Conservation (phyloP, 2,329 filamentous ascomycete species). For the Colletotrichum lini region DNA sequence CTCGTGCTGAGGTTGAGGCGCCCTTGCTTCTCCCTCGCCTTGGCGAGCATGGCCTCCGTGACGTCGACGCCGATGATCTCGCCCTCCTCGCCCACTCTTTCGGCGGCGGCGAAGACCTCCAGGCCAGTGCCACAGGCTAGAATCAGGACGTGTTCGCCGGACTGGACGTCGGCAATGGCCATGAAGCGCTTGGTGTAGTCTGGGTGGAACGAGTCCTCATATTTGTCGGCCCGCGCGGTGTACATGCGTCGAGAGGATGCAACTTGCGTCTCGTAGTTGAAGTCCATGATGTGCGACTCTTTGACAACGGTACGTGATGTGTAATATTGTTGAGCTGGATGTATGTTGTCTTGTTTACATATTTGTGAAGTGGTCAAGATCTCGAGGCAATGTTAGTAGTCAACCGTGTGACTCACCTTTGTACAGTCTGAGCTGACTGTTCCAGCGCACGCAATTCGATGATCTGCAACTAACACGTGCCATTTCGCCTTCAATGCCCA, state of each 20-base stretch:
- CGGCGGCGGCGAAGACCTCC: conserved; percentile 50
- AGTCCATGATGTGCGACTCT: conserved; percentile 23
- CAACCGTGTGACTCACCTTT: background rate
- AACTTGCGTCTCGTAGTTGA: conserved; percentile 43
- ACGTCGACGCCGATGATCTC: conserved; percentile 51
- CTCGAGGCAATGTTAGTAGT: background rate
- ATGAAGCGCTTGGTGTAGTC: conserved; percentile 51
- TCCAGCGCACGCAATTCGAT: conserved; percentile 4
- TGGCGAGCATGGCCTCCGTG: conserved; percentile 50
- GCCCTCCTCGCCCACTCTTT: conserved; percentile 46
- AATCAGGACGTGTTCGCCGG: conserved; percentile 49
- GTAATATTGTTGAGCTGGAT: background rate
- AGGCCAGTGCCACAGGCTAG: conserved; percentile 55
- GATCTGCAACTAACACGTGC: conserved; percentile 1
- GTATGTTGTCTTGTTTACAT: background rate
- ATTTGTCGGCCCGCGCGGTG: conserved; percentile 48
- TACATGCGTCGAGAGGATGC: conserved; percentile 51
- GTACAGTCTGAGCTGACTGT: background rate
- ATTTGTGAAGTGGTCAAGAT: background rate
- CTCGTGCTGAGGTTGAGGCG: conserved; percentile 42
- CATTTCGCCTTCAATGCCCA: background rate
- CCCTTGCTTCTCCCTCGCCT: conserved; percentile 46
- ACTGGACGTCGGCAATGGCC: conserved; percentile 44
- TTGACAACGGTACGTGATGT: too few species aligned
- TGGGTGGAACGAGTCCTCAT: conserved; percentile 54